phyloP scores from a whole-genome alignment of 768 basidiomycete genomes.

The Leccinum variicolor region DNA sequence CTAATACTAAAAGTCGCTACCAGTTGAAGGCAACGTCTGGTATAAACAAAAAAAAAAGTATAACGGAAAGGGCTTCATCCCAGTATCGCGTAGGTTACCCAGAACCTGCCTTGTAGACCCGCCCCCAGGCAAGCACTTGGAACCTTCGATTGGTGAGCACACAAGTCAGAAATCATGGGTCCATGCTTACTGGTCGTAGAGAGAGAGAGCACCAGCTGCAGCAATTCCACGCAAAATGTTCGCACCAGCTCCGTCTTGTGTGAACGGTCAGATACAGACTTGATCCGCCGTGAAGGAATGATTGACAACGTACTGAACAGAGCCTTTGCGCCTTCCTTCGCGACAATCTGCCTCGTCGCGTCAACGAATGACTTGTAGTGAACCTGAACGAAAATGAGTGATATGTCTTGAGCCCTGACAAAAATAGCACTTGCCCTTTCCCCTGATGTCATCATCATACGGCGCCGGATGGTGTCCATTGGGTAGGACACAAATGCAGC shows the following conservation, averaged over 20 bases:
- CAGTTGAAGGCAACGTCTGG: not conserved
- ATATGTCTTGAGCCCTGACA: not conserved
- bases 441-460: conserved; percentile 49
- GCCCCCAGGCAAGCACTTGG: conserved; percentile 54
- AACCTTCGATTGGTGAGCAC: conserved; percentile 25
- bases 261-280: not conserved
- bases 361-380: conserved; percentile 40
- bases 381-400: conserved; percentile 19
- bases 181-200: conserved; percentile 52
- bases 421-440: conserved; percentile 22
- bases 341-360: conserved; percentile 37
- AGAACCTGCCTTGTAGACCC: conserved; percentile 50
- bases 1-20: not conserved
- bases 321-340: conserved; percentile 37
- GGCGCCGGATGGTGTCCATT: conserved; percentile 41
- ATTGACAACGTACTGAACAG: conserved; percentile 34
- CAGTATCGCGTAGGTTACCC: conserved; percentile 5
- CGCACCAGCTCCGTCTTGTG: conserved; percentile 57
- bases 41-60: not conserved
- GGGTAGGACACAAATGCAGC: conserved; percentile 41
- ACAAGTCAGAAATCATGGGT: not conserved
- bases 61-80: not conserved
- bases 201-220: conserved; percentile 50
- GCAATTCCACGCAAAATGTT: conserved; percentile 54
- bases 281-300: not conserved